phyloP scores from a whole-genome alignment of 495 filamentous ascomycete species.

The Aspergillus baeticus region DNA sequence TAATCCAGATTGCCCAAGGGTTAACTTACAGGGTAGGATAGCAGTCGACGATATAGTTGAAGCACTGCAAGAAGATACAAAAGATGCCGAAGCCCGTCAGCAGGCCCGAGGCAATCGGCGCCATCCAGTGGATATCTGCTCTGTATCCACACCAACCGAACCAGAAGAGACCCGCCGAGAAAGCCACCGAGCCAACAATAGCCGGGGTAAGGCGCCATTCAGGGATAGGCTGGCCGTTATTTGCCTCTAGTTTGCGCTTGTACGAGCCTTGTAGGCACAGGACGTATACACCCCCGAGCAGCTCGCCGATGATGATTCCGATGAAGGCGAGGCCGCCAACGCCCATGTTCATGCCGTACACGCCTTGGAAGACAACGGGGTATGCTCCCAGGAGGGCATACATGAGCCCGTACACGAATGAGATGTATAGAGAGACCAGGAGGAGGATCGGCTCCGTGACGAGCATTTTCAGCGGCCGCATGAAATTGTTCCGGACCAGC shows the following conservation, averaged over 20 bases:
- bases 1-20: background rate
- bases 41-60: constrained; percentile 42
- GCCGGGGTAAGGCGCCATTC: constrained; percentile 46
- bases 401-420: constrained; percentile 46
- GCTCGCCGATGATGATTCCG: constrained; percentile 34
- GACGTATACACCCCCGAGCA: constrained; percentile 29
- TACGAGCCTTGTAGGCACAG: constrained; percentile 31
- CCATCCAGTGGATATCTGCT: constrained; percentile 35
- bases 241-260: constrained; percentile 28
- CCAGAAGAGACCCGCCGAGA: constrained; percentile 58
- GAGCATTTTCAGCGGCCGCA: constrained; percentile 42
- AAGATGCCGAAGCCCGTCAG: constrained; percentile 37
- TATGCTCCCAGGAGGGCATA: constrained; percentile 47
- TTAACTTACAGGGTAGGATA: constrained; percentile 68
- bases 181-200: constrained; percentile 48
- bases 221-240: constrained; percentile 32
- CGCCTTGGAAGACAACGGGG: constrained; percentile 37
- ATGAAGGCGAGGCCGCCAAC: constrained; percentile 39
- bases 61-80: constrained; percentile 39
- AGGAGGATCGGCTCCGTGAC: constrained; percentile 47
- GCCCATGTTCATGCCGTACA: constrained; percentile 36
- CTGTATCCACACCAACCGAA: constrained; percentile 43
- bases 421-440: constrained; percentile 45
- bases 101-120: constrained; percentile 29
- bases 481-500: constrained; percentile 42